Base-by-base conservation (phyloP, 164 flowering plant genomes). In the Aristolochia fimbriata region DNA sequence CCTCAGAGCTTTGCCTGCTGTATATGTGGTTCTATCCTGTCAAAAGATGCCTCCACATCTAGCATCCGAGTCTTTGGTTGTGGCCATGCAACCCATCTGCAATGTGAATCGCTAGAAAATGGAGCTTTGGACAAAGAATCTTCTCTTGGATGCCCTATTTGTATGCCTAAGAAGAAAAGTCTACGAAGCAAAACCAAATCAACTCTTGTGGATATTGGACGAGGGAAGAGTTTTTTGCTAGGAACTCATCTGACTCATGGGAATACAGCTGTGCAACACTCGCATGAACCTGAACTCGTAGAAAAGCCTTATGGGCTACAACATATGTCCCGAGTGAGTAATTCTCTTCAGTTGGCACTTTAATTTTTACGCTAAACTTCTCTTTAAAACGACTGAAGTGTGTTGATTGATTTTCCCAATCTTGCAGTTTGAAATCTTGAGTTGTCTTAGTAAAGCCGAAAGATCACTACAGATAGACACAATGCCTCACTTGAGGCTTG, bases 31-130 rank as follows among this genome's bases (percentile, higher is more conserved):
- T 75, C 81, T 68, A 71, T 52, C 47, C 80, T 91, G 33, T 60
- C 72, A 61, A 90, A 81, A 68, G 73, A 68, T 51, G 70, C 82
- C 15, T 62, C 83, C 4, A 57, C 62, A 58, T 74, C 83, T 49
- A 68, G 79, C 15, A 70, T 93, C 68, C 83, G 85, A 57, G 74
- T 93, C 56, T 93, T 81, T 70, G 80, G 54, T 61, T 93, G 99
- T 70, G 97, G 99, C 63, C 99, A 93, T 78, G 84, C 89, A 63
- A 79, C 82, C 56, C 99, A 93, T 84, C 71, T 81, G 56, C 86
- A 78, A 20, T 93, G 99, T 58, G 89, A 85, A 71, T 70, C 68
- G 65, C 70, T 70, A 54, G 96, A 81, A 62, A 80, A 67, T 50
- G 88, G 66, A 60, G 27, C 71, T 43, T 74, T 79, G 52, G 70